Conservation (phyloP, 2,329 filamentous ascomycete species). For the Aureobasidium mangrovei region DNA sequence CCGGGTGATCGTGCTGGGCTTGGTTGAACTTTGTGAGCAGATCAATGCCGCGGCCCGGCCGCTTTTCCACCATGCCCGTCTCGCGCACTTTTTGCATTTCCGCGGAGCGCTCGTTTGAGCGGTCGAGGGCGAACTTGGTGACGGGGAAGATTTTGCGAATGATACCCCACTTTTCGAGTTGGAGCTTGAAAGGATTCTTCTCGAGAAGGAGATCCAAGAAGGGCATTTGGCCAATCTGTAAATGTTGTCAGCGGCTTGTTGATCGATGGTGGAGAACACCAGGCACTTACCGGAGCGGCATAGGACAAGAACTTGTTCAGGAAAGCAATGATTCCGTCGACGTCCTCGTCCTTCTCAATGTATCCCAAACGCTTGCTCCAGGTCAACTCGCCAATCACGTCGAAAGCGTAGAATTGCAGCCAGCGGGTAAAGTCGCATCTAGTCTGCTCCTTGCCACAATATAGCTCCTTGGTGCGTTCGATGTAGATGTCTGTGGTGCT, state of each 20-base stretch:
- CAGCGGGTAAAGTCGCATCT: conserved; percentile 59
- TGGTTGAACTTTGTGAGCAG: conserved; percentile 65
- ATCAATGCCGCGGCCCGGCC: conserved; percentile 42
- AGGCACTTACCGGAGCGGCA: conserved; percentile 52
- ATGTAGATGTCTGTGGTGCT: conserved; percentile 66
- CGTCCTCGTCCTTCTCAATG: conserved; percentile 63
- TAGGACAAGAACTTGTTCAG: conserved; percentile 59
- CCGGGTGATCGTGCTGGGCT: conserved; percentile 56
- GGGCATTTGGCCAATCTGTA: conserved; percentile 63
- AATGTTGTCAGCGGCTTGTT: not conserved
- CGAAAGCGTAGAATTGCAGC: conserved; percentile 75
- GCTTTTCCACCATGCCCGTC: conserved; percentile 29
- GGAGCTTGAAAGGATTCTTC: conserved; percentile 66
- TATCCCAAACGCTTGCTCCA: conserved; percentile 70
- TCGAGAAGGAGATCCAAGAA: conserved; percentile 59
- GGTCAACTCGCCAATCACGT: conserved; percentile 70
- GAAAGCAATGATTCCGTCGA: conserved; percentile 64
- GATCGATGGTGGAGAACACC: not conserved
- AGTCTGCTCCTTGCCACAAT: conserved; percentile 29
- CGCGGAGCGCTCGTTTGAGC: conserved; percentile 55
- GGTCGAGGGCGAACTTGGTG: conserved; percentile 59
- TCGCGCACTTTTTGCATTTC: conserved; percentile 42
- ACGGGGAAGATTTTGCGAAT: conserved; percentile 63
- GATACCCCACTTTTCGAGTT: conserved; percentile 58
- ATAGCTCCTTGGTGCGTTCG: conserved; percentile 36